These are phyloP conservation scores for Xylariaceae sp. DNA, from an alignment of 2,329 filamentous ascomycete species.

Conservation along the genomic window DNA sequence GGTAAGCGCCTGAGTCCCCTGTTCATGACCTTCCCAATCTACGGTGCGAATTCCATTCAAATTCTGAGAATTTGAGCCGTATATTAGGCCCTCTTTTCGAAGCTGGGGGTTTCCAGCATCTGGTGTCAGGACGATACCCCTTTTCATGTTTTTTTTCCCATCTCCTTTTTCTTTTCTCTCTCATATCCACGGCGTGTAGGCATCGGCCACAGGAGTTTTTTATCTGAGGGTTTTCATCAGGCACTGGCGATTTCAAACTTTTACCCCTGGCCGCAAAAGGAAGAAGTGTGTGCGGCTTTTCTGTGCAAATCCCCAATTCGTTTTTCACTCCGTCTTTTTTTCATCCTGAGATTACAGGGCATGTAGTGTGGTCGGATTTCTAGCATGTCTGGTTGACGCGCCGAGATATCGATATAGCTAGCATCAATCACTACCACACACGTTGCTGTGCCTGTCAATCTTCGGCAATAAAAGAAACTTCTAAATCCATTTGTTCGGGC, in stretches of 20 bases:
- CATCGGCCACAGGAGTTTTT: slow-evolving; percentile 22
- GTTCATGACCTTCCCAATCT: not conserved
- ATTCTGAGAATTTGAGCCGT: not conserved
- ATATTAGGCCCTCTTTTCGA: slow-evolving; percentile 10
- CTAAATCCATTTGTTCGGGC: not conserved
- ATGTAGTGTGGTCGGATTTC: slow-evolving; percentile 12
- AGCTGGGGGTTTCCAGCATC: slow-evolving; percentile 17
- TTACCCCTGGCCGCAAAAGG: not conserved
- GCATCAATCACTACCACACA: not conserved
- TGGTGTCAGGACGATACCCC: slow-evolving; percentile 28
- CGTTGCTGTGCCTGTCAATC: not conserved
- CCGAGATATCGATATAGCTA: not conserved
- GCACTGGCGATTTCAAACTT: not conserved
- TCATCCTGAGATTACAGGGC: slow-evolving; percentile 4
- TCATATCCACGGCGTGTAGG: slow-evolving; percentile 9
- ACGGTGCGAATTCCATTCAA: slow-evolving; percentile 4
- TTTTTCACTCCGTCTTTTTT: not conserved
- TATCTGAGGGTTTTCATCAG: not conserved
- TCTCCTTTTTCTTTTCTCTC: not conserved
- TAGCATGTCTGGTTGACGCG: not conserved
- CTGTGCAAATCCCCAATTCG: slow-evolving; percentile 9
- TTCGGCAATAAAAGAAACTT: not conserved
- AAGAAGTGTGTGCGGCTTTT: slow-evolving; percentile 4
- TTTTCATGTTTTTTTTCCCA: not conserved
- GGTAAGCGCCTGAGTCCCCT: too few relatives aligned